Conservation (phyloP, 768 basidiomycete genomes). For the Suillus sp. region DNA sequence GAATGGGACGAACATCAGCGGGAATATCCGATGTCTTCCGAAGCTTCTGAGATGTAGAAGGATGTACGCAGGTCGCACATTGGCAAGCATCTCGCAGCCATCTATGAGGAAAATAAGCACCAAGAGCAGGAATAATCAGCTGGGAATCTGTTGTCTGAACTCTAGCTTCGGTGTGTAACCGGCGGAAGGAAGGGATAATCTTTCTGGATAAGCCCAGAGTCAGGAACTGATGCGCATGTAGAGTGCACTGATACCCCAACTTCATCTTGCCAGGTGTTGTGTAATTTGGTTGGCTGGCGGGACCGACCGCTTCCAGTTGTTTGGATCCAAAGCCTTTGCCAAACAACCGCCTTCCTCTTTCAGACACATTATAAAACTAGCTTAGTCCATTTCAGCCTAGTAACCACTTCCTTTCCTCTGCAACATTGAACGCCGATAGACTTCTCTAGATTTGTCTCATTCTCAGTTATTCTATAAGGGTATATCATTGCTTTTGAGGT, state of each 20-base stretch:
- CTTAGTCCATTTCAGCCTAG: neutral
- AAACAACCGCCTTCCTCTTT: constrained; percentile 26
- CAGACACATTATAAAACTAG: neutral
- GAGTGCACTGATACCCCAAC: neutral
- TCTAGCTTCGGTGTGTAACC: neutral
- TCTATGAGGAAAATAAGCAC: constrained; percentile 56
- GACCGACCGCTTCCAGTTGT: constrained; percentile 20
- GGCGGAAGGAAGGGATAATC: neutral
- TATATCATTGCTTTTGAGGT: neutral
- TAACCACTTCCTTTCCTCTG: neutral
- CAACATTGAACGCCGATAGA: neutral
- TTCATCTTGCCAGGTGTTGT: constrained; percentile 6
- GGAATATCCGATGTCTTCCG: constrained; percentile 70
- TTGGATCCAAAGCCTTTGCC: constrained; percentile 34
- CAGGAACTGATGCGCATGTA: neutral
- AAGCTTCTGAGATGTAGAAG: constrained; percentile 76
- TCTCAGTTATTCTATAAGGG: neutral
- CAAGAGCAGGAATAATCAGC: constrained; percentile 33
- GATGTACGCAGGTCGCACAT: constrained; percentile 72
- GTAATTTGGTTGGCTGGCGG: neutral
- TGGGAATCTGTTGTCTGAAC: neutral
- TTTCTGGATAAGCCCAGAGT: neutral
- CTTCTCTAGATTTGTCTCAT: neutral
- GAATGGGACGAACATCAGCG: constrained; percentile 45
- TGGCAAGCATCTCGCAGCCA: constrained; percentile 89